Evolutionary conservation across 257 asterid species (phyloP).

Genomic region (Paraleonurus japonicus): DNA sequence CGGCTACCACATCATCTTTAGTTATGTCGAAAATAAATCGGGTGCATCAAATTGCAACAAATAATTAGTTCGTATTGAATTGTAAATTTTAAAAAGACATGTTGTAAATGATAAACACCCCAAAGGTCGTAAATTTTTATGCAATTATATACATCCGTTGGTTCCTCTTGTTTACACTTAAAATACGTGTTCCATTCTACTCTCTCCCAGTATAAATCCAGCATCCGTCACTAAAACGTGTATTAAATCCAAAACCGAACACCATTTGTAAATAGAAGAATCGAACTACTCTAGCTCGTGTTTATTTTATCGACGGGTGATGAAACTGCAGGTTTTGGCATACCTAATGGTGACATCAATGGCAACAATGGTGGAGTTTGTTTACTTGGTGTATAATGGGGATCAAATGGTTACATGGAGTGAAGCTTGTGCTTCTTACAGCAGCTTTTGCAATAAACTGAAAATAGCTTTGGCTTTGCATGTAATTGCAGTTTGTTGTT

Average conservation of each 20-base stretch:
- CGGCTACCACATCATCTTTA: too few relatives aligned
- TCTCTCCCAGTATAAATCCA: too few relatives aligned
- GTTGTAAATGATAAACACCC: too few relatives aligned
- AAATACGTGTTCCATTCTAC: not conserved
- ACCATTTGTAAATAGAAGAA: not conserved
- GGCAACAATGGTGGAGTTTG: constrained; percentile 61
- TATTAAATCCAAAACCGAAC: not conserved
- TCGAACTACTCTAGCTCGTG: not conserved
- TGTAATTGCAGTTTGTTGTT: constrained; percentile 57
- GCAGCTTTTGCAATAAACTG: constrained; percentile 64
- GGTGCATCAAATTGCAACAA: too few relatives aligned
- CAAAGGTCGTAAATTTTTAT: too few relatives aligned
- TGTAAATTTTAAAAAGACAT: too few relatives aligned
- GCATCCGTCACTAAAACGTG: too few relatives aligned
- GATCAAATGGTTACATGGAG: constrained; percentile 82
- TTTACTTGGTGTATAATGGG: constrained; percentile 69
- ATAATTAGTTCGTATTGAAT: too few relatives aligned
- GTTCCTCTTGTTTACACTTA: not conserved
- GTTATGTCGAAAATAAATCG: too few relatives aligned
- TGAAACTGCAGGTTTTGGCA: constrained; percentile 53
- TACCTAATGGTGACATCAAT: constrained; percentile 83
- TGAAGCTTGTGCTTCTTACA: constrained; percentile 77
- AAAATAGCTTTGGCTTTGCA: constrained; percentile 58
- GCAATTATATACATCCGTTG: too few relatives aligned
- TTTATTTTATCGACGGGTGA: not conserved